phyloP scores from a whole-genome alignment of 257 asterid genomes.

The Cynanchum wilfordii region DNA sequence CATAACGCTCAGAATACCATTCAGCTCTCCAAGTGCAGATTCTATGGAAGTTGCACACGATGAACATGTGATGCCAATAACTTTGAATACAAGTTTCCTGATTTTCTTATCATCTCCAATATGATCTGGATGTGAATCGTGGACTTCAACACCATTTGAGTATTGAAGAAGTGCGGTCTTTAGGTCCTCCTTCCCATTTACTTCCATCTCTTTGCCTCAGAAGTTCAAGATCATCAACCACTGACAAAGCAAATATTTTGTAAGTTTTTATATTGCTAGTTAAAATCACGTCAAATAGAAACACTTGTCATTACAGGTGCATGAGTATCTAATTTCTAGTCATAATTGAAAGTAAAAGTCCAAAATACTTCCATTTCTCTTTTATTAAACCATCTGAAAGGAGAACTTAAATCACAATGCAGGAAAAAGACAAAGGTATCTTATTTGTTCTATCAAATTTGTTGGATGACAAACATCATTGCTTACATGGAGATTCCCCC shows the following conservation, averaged over 20 bases:
- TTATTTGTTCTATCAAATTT: not conserved
- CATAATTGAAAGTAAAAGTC: not conserved
- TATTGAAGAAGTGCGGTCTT: conserved; percentile 64
- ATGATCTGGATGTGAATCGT: conserved; percentile 23
- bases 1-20: conserved; percentile 61
- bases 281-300: not conserved
- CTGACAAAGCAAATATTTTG: not conserved
- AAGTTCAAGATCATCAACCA: conserved; percentile 1
- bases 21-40: conserved; percentile 58
- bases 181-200: conserved; percentile 54
- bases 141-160: conserved; percentile 44
- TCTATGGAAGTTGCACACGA: conserved; percentile 86
- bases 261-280: not conserved
- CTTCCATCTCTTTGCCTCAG: conserved; percentile 41
- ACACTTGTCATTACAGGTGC: not conserved
- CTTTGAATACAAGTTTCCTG: conserved; percentile 73
- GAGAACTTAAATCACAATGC: not conserved
- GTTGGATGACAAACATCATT: not conserved
- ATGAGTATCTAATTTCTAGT: not conserved
- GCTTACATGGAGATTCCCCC: not conserved
- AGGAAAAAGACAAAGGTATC: not conserved
- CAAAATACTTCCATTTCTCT: not conserved
- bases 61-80: conserved; percentile 78
- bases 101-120: conserved; percentile 38
- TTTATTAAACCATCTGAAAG: not conserved